A percentile compares a stretch with the other conserved stretches of the same genome.
Conservation (phyloP, 1,139 yeast species). For the Chernovozyma aurita region DNA sequence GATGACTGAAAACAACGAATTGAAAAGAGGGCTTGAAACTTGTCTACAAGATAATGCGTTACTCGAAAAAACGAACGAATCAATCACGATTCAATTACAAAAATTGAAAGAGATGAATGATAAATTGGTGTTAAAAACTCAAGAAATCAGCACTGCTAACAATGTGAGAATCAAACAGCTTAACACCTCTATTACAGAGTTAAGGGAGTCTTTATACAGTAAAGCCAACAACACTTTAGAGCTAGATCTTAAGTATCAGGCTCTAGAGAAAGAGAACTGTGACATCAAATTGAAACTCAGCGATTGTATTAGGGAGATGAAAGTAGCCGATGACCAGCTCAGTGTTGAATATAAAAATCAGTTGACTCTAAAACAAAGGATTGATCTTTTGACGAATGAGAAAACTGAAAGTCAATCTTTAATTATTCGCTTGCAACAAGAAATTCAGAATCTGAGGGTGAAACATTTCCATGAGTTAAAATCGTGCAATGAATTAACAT, state of each 20-base stretch:
- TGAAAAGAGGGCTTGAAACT: not conserved
- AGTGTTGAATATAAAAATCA: constrained; percentile 3
- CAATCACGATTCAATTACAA: too few species aligned
- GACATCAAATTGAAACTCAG: constrained; percentile 1
- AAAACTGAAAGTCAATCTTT: constrained; percentile 1
- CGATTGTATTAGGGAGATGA: constrained; percentile 1
- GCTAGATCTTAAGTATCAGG: not conserved
- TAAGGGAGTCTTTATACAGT: not conserved
- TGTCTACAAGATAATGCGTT: not conserved
- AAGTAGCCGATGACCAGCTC: constrained; percentile 6
- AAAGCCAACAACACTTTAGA: not conserved
- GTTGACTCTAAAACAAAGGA: not conserved
- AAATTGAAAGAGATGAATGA: not conserved
- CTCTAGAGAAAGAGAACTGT: constrained; percentile 2
- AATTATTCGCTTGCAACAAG: not conserved
- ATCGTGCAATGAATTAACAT: not conserved
- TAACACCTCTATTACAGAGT: not conserved
- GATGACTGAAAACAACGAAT: not conserved
- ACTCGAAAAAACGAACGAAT: too few species aligned
- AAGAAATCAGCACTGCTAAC: not conserved
- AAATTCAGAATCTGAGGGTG: not conserved
- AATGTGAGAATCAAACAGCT: not conserved
- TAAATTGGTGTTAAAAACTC: too few species aligned
- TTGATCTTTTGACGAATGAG: not conserved
- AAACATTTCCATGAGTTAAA: not conserved